These are phyloP conservation scores for Globisporangium heterothallicum DNA, from an alignment of 352 stramenopile species.

Conservation along the genomic window DNA sequence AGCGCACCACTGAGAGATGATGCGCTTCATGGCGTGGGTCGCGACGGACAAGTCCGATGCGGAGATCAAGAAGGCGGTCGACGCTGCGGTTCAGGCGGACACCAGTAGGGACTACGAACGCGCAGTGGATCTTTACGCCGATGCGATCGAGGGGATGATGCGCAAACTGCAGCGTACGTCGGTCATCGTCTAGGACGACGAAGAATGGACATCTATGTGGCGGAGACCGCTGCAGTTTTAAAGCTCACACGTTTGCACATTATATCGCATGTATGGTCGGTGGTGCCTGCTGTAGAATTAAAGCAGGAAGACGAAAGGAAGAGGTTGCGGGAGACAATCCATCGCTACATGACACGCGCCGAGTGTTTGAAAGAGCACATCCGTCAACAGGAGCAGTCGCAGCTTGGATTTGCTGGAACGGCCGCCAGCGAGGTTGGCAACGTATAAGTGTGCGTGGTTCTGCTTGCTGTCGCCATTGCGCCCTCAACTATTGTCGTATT, in stretches of 20 bases:
- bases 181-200: conserved; percentile 1
- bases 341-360: conserved; percentile 76
- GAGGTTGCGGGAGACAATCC: conserved; percentile 43
- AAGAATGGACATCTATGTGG: too few species aligned
- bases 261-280: too few species aligned
- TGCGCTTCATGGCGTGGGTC: conserved; percentile 13
- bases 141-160: conserved; percentile 76
- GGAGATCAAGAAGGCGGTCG: conserved; percentile 40
- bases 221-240: too few species aligned
- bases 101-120: conserved; percentile 29
- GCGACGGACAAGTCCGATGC: conserved; percentile 18
- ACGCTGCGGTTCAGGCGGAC: conserved; percentile 54
- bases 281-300: conserved; percentile 23
- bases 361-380: conserved; percentile 52
- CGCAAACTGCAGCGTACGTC: conserved; percentile 48
- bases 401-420: neutral
- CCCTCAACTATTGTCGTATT: too few species aligned
- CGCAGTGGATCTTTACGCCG: conserved; percentile 67
- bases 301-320: conserved; percentile 27
- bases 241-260: neutral
- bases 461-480: neutral
- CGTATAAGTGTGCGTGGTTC: too few species aligned
- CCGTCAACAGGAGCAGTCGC: conserved; percentile 1
- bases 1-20: conserved; percentile 8
- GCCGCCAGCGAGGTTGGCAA: neutral